phyloP scores from a whole-genome alignment of 2,329 filamentous ascomycete species.

The Fusarium neocosmosporiellum region DNA sequence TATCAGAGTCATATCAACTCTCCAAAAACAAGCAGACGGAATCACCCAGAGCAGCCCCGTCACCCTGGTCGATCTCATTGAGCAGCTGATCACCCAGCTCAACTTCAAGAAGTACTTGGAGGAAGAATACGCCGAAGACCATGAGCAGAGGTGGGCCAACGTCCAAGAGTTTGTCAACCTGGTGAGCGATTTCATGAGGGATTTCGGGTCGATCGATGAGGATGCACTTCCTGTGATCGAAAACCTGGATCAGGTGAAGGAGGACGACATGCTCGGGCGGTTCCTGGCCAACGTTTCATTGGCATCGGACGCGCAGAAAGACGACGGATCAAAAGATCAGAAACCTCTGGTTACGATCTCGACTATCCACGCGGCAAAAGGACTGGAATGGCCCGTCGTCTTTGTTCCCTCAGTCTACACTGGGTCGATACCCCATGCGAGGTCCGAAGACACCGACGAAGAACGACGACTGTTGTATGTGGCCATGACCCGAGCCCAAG shows the following conservation, averaged over 20 bases:
- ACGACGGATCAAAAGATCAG: slow-evolving; percentile 66
- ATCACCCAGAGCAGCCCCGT: slow-evolving; percentile 43
- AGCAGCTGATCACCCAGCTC: slow-evolving; percentile 71
- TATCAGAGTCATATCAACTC: slow-evolving; percentile 54
- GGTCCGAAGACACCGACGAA: slow-evolving; percentile 87
- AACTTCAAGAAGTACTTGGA: slow-evolving; percentile 80
- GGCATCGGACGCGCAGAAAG: slow-evolving; percentile 80
- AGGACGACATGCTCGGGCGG: slow-evolving; percentile 72
- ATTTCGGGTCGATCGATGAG: slow-evolving; percentile 57
- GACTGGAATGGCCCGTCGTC: slow-evolving; percentile 94
- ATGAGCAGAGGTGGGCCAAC: slow-evolving; percentile 86
- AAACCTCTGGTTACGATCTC: slow-evolving; percentile 84
- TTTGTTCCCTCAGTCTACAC: slow-evolving; percentile 92
- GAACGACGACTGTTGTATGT: slow-evolving; percentile 92
- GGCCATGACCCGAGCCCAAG: slow-evolving; percentile 94
- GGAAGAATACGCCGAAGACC: slow-evolving; percentile 76
- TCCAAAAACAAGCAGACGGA: slow-evolving; percentile 46
- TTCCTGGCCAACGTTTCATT: slow-evolving; percentile 93
- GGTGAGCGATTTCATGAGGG: slow-evolving; percentile 75
- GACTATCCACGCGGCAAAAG: slow-evolving; percentile 96
- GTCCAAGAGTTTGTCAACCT: slow-evolving; percentile 88
- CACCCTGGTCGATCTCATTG: slow-evolving; percentile 61
- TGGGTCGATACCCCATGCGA: slow-evolving; percentile 89
- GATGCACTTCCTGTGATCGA: slow-evolving; percentile 75
- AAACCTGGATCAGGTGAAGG: slow-evolving; percentile 74